These are phyloP conservation scores for Helicocarpus griseus DNA, from an alignment of 2,329 filamentous ascomycete species.

Conservation along the genomic window DNA sequence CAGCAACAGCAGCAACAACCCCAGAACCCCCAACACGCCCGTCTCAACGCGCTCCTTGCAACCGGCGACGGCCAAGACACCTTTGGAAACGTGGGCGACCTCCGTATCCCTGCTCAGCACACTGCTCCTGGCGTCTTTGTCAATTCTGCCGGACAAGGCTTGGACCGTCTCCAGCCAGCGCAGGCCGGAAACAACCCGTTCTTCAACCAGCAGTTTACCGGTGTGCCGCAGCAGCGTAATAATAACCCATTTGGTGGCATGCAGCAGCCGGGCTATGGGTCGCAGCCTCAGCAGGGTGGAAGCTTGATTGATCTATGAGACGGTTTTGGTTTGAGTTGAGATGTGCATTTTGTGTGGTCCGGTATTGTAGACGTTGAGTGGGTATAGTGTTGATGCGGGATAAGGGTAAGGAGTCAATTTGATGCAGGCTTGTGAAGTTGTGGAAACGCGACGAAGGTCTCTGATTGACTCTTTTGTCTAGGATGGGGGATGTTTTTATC, in stretches of 20 bases:
- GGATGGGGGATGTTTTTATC: not conserved
- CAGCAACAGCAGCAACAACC: conserved; percentile 31
- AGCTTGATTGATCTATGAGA: conserved; percentile 53
- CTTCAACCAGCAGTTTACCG: conserved; percentile 72
- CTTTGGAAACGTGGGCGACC: conserved; percentile 91
- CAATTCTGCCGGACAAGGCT: conserved; percentile 82
- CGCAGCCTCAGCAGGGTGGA: conserved; percentile 38
- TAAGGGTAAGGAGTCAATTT: no score
- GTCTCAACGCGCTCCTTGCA: conserved; percentile 76
- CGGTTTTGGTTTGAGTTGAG: not conserved
- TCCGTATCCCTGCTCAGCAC: conserved; percentile 92
- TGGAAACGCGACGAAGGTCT: no score
- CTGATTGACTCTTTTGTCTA: not conserved
- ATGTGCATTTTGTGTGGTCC: no score
- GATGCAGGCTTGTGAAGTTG: no score
- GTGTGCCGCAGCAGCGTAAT: conserved; percentile 37
- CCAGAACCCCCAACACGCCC: conserved; percentile 53
- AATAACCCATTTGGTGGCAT: conserved; percentile 50
- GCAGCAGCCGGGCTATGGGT: conserved; percentile 34
- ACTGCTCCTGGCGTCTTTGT: conserved; percentile 93
- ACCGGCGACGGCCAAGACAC: conserved; percentile 91
- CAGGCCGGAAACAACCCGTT: conserved; percentile 84
- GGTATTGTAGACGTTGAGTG: no score
- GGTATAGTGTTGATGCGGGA: no score
- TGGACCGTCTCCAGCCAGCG: conserved; percentile 57